These are phyloP conservation scores for Yamadazyma ubonensis DNA, from an alignment of 805 yeast species.

Conservation along the genomic window DNA sequence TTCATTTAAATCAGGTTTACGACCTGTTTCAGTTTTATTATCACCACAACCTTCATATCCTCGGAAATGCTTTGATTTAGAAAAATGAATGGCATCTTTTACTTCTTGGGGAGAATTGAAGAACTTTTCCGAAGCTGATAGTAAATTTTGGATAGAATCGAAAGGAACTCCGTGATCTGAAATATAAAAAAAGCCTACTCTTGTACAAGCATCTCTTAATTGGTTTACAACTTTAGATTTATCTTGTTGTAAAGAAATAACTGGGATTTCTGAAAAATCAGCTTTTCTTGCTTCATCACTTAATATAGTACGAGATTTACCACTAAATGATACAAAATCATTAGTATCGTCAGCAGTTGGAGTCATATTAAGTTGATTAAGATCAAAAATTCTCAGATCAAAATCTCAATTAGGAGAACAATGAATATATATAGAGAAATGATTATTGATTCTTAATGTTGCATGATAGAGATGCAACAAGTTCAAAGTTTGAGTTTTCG, in stretches of 20 bases:
- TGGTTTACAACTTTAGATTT: conserved; percentile 5
- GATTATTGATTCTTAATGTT: too few relatives aligned
- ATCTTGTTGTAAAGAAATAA: conserved; percentile 10
- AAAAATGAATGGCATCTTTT: conserved; percentile 13
- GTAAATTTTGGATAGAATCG: conserved; percentile 6
- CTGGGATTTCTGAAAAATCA: conserved; percentile 15
- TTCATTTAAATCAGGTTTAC: conserved; percentile 16
- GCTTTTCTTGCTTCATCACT: conserved; percentile 13
- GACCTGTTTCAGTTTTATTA: conserved; percentile 14
- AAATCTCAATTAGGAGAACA: too few relatives aligned
- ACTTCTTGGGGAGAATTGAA: conserved; percentile 12
- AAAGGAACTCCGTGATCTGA: conserved; percentile 12
- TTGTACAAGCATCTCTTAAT: conserved; percentile 13
- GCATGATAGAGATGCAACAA: neutral
- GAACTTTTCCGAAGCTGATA: conserved; percentile 10
- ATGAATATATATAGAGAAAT: too few relatives aligned
- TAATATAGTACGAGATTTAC: conserved; percentile 6
- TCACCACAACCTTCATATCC: conserved; percentile 17
- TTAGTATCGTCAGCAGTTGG: neutral
- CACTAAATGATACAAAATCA: conserved; percentile 13
- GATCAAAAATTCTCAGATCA: neutral
- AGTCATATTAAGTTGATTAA: neutral
- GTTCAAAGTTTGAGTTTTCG: neutral
- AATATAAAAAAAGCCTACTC: conserved; percentile 15
- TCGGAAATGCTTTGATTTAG: conserved; percentile 13